A percentile compares a stretch with the other conserved stretches of the same genome.
phyloP scores from a whole-genome alignment of 148 eudicot species.

The Arctostaphylos glauca region DNA sequence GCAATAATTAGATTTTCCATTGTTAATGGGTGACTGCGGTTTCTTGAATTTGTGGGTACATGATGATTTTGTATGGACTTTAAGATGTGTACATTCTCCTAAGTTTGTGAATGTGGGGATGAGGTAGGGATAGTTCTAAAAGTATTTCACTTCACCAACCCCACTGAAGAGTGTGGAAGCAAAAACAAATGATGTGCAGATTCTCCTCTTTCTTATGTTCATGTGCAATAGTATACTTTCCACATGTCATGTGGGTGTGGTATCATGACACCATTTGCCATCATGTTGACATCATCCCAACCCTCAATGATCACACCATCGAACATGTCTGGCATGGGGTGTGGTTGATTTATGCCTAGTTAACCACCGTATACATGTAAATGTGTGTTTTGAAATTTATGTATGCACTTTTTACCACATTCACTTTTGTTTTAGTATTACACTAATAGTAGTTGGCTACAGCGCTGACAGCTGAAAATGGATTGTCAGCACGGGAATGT shows the following conservation, averaged over 20 bases:
- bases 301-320: background rate
- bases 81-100: background rate
- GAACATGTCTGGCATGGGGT: background rate
- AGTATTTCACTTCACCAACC: constrained; percentile 8
- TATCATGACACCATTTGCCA: background rate
- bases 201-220: background rate
- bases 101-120: background rate
- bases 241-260: constrained; percentile 2
- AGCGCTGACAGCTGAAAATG: background rate
- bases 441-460: too few relatives aligned
- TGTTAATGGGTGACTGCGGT: background rate
- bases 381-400: too few relatives aligned
- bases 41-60: background rate
- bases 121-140: background rate
- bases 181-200: constrained; percentile 5
- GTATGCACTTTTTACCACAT: too few relatives aligned
- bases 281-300: background rate
- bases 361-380: too few relatives aligned
- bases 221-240: background rate
- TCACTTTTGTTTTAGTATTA: too few relatives aligned
- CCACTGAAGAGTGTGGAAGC: constrained; percentile 13
- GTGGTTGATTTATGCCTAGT: too few relatives aligned
- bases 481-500: background rate
- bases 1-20: background rate
- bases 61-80: background rate